Evolutionary conservation across 1,139 yeast species (phyloP).

Genomic region (Kluyveromyces marxianus): DNA sequence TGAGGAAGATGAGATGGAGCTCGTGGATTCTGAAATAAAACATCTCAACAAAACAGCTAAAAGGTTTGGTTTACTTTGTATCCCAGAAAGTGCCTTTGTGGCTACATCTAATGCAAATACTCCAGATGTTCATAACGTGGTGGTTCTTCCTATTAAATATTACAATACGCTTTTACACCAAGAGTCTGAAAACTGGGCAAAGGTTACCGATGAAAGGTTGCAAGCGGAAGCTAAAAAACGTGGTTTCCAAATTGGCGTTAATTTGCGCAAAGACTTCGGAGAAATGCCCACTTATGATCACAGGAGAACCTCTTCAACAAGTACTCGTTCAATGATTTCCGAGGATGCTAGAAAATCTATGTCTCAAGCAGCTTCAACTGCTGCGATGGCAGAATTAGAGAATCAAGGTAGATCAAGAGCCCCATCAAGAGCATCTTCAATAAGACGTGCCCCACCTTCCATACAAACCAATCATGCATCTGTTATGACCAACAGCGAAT

Average conservation of each 20-base stretch:
- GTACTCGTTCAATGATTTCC: constrained; percentile 17
- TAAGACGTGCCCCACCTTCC: constrained; percentile 9
- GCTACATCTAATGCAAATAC: constrained; percentile 43
- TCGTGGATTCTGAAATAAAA: constrained; percentile 8
- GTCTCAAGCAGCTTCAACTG: constrained; percentile 25
- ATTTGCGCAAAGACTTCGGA: constrained; percentile 3
- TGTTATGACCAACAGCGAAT: constrained; percentile 7
- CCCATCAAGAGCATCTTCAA: constrained; percentile 13
- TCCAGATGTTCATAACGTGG: constrained; percentile 52
- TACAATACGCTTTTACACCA: constrained; percentile 42
- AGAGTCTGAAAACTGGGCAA: constrained; percentile 39
- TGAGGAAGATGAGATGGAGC: constrained; percentile 6
- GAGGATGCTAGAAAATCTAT: constrained; percentile 19
- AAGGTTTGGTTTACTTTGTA: constrained; percentile 41
- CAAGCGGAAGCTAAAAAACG: constrained; percentile 42
- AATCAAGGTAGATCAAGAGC: constrained; percentile 16
- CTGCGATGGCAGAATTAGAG: constrained; percentile 25
- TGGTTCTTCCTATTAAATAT: constrained; percentile 56
- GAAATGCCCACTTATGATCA: not conserved
- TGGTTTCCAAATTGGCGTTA: constrained; percentile 33
- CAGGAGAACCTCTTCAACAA: constrained; percentile 5
- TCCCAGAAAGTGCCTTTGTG: constrained; percentile 49
- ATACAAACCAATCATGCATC: constrained; percentile 7
- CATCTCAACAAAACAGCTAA: constrained; percentile 33
- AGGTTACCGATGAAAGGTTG: constrained; percentile 40